These are phyloP conservation scores for Nemania abortiva DNA, from an alignment of 2,329 filamentous ascomycete species.

Conservation along the genomic window DNA sequence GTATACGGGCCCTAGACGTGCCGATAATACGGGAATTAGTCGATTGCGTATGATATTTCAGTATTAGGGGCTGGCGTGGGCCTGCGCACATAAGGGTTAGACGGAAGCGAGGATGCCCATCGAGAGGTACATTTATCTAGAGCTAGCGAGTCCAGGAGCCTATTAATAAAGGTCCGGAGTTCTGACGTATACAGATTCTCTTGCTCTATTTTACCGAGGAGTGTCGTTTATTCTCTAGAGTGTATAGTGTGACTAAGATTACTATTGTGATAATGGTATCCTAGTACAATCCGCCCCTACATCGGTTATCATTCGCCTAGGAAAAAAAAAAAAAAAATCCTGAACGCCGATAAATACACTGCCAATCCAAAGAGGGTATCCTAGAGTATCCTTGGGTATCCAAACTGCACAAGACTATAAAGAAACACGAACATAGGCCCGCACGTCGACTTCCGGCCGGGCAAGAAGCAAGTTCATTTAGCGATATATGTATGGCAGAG, in stretches of 20 bases:
- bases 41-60: not conserved
- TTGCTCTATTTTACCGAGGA: too few relatives aligned
- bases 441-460: too few relatives aligned
- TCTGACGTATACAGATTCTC: too few relatives aligned
- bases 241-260: too few relatives aligned
- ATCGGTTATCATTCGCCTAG: not conserved
- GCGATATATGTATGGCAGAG: not conserved
- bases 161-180: too few relatives aligned
- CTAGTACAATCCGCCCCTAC: not conserved
- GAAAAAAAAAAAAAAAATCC: not conserved
- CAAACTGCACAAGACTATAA: not conserved
- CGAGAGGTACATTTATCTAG: too few relatives aligned
- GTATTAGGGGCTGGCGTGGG: too few relatives aligned
- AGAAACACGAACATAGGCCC: not conserved
- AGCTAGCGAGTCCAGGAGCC: too few relatives aligned
- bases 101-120: too few relatives aligned
- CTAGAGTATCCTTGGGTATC: slow-evolving; percentile 19
- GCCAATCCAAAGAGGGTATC: not conserved
- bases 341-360: not conserved
- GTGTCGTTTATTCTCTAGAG: too few relatives aligned
- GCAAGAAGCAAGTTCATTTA: not conserved
- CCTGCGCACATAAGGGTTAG: too few relatives aligned
- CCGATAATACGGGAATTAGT: not conserved
- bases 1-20: not conserved
- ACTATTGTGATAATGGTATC: too few relatives aligned